These are phyloP conservation scores for Populus simonii DNA, from an alignment of 345 rosid genomes.

Conservation along the genomic window DNA sequence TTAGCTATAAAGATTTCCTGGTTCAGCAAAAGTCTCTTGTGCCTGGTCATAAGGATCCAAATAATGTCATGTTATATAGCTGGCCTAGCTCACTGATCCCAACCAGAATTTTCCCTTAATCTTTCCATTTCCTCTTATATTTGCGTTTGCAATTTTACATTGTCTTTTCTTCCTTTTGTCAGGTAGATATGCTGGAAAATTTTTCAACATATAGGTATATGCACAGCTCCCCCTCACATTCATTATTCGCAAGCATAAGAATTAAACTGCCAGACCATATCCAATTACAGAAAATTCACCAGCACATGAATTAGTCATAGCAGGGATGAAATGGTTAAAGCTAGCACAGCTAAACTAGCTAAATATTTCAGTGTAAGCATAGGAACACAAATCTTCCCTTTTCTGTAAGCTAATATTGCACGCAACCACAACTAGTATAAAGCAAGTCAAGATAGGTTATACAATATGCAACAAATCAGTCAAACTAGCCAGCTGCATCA, in stretches of 20 bases:
- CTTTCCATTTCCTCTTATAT: background rate
- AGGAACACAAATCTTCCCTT: background rate
- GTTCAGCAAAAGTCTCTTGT: background rate
- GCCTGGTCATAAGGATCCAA: background rate
- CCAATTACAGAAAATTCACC: background rate
- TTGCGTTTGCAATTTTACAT: background rate
- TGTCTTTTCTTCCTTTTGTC: slow-evolving; percentile 2
- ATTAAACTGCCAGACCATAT: background rate
- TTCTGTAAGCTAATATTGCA: background rate
- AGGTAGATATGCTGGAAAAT: background rate
- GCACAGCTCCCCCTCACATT: background rate
- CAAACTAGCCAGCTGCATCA: background rate
- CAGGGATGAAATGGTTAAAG: background rate
- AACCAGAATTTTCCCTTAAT: background rate
- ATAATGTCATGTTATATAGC: background rate
- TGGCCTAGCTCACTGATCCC: background rate
- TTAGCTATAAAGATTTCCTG: background rate
- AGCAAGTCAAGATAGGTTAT: background rate
- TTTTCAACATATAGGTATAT: background rate
- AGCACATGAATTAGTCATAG: background rate
- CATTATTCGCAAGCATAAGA: background rate
- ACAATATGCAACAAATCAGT: background rate
- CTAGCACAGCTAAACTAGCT: background rate
- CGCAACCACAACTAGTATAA: background rate
- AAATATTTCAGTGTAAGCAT: background rate